phyloP scores from a whole-genome alignment of 2,329 filamentous ascomycete species.

The Fusarium stilboides region DNA sequence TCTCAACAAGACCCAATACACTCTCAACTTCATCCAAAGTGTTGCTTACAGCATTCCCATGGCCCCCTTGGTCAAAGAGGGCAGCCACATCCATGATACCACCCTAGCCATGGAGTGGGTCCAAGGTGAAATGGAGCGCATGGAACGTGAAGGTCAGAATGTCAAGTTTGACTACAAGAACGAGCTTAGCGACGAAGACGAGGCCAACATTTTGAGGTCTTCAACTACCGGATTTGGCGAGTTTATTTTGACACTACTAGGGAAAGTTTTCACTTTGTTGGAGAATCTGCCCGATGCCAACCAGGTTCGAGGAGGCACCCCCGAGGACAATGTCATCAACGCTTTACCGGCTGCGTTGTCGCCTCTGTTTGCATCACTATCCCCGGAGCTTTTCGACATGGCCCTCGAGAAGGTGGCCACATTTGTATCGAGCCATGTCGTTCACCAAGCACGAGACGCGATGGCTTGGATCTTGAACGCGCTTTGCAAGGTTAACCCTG shows the following conservation, averaged over 20 bases:
- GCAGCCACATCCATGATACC: conserved; percentile 78
- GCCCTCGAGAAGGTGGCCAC: conserved; percentile 92
- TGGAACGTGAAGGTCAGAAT: conserved; percentile 89
- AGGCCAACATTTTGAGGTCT: conserved; percentile 89
- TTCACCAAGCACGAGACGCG: conserved; percentile 95
- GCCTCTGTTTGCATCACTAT: conserved; percentile 90
- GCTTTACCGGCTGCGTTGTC: conserved; percentile 92
- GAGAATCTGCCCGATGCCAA: conserved; percentile 96
- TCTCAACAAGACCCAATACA: conserved; percentile 94
- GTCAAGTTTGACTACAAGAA: conserved; percentile 88
- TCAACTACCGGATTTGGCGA: conserved; percentile 95
- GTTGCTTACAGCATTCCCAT: conserved; percentile 98
- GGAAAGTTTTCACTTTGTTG: conserved; percentile 93
- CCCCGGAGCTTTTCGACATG: conserved; percentile 92
- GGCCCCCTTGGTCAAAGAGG: conserved; percentile 75
- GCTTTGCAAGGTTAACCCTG: conserved; percentile 93
- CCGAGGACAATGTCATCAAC: conserved; percentile 97
- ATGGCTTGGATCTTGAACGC: conserved; percentile 99
- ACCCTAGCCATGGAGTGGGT: conserved; percentile 93
- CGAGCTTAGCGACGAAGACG: conserved; percentile 87
- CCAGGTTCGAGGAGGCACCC: conserved; percentile 88
- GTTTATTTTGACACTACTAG: conserved; percentile 90
- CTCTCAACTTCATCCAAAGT: conserved; percentile 93
- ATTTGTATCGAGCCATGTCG: conserved; percentile 94
- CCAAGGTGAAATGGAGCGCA: conserved; percentile 91